Evolutionary conservation across 2,329 filamentous ascomycete species (phyloP).

Genomic region (Calonectria leucothoes): DNA sequence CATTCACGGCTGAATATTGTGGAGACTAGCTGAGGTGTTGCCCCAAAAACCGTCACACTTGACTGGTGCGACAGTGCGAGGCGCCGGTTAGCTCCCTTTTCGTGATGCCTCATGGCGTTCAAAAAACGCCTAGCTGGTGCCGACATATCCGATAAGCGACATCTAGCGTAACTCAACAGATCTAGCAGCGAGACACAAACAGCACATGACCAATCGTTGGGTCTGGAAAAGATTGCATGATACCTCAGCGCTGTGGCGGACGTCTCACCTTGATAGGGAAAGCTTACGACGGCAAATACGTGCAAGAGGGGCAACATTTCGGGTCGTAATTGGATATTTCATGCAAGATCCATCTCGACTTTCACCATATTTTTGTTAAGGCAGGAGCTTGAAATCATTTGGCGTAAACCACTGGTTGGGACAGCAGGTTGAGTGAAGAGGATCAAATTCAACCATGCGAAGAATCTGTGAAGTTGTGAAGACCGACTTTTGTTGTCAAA

Average conservation of each 20-base stretch:
- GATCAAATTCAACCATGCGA: no score
- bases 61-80: neutral
- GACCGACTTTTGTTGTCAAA: no score
- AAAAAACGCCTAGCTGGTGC: neutral
- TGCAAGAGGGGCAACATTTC: no score
- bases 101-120: neutral
- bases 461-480: no score
- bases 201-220: neutral
- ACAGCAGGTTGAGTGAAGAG: no score
- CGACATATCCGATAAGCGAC: neutral
- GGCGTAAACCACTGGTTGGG: no score
- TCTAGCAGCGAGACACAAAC: neutral
- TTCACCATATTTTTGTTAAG: no score
- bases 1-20: neutral
- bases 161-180: neutral
- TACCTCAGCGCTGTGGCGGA: neutral
- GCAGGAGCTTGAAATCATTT: no score
- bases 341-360: no score
- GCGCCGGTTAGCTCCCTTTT: neutral
- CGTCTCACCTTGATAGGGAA: neutral
- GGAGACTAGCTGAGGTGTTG: neutral
- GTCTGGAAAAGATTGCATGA: neutral
- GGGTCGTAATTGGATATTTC: no score
- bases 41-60: neutral
- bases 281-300: neutral